Evolutionary conservation across 768 basidiomycete genomes (phyloP).

Genomic region (Hysterangium stoloniferum): DNA sequence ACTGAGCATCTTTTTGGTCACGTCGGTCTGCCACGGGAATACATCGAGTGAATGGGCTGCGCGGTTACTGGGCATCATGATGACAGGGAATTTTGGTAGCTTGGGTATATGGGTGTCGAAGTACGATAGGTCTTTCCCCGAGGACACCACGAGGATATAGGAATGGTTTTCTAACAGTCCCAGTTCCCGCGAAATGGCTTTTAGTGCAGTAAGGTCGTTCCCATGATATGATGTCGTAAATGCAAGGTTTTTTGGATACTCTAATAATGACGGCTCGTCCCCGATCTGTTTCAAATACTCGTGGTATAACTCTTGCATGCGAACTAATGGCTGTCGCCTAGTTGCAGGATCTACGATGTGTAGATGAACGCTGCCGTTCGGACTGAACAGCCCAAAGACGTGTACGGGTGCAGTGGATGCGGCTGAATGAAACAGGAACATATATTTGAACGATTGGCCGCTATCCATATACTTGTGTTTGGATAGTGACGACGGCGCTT

Average conservation of each 20-base stretch:
- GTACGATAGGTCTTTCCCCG: conserved; percentile 74
- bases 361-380: conserved; percentile 58
- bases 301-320: conserved; percentile 65
- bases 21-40: conserved; percentile 84
- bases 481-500: conserved; percentile 41
- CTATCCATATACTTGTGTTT: conserved; percentile 66
- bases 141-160: conserved; percentile 75
- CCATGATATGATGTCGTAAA: conserved; percentile 62
- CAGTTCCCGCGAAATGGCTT: conserved; percentile 82
- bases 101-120: conserved; percentile 69
- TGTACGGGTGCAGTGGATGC: conserved; percentile 70
- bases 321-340: conserved; percentile 74
- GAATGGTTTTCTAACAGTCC: conserved; percentile 66
- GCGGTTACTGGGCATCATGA: conserved; percentile 80
- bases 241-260: conserved; percentile 44
- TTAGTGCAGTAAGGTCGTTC: conserved; percentile 72
- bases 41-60: conserved; percentile 66
- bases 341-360: conserved; percentile 88
- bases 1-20: conserved; percentile 73
- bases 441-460: conserved; percentile 63
- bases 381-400: conserved; percentile 82
- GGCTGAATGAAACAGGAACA: conserved; percentile 84
- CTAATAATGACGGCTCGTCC: conserved; percentile 38
- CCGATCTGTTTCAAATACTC: conserved; percentile 46
- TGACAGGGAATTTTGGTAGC: conserved; percentile 75